Base-by-base conservation (phyloP, 1,284 basidiomycete species). In the Microbotryum scabiosae region DNA sequence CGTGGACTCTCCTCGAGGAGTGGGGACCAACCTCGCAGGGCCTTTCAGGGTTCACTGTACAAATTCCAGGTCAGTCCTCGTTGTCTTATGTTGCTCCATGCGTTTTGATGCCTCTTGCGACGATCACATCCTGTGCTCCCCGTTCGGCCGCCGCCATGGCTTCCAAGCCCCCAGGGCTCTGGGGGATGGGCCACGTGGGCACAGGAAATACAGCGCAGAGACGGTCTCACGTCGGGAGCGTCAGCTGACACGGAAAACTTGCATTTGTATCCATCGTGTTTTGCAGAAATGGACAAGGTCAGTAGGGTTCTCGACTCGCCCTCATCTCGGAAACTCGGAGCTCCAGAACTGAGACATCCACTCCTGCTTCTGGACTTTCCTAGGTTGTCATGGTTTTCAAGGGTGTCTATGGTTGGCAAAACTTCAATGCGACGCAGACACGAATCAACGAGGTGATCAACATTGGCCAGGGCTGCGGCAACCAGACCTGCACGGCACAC, bases 281-380 rank as follows among this genome's bases (percentile, higher is more conserved):
- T 18, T 12, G 36, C 36, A 63, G 69, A 70, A 59, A 71, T 71
- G 70, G 70, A 71, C 66, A 71, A 70, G 61, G 65, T 41, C 36
- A 6, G 36, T 41, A 10, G 16, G 36, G 16, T 16, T 41, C 16
- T 41, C 36, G 36, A 16, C 36, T 41, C 36, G 36, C 36, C 16
- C 16, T 18, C 14, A 41, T 12, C 36, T 41, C 36, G 16, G 36
- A 41, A 18, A 41, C 2, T 30, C 30, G 30, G 30, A 30, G 30
- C 30, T 30, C 30, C 36, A 18, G 16, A 41, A 41, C 14, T 41
- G 36, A 41, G 12, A 18, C 10, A 5, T 18, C 1, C 36, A 41
- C 36, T 9, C 30, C 36, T 41, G 14, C 14, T 41, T 12, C 36
- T 41, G 12, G 36, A 41, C 12, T 18, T 18, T 41, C 36, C 0